Base-by-base conservation (phyloP, 2,329 filamentous ascomycete species). In the Aaosphaeria pasadenensis region DNA sequence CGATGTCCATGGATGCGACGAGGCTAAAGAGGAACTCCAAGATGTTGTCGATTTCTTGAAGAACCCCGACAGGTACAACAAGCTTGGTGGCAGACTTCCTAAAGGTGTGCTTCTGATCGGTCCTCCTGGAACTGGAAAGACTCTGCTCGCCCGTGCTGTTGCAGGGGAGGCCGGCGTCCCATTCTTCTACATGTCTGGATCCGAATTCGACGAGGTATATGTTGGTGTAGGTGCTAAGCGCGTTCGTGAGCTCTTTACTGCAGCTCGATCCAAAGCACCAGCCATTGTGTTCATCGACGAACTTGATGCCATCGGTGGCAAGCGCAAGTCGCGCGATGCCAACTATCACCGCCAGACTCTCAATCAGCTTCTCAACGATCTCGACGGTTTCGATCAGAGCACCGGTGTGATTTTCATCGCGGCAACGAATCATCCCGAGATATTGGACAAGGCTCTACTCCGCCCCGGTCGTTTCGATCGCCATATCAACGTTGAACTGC, bases 181-280 rank as follows among this genome's bases (percentile, higher is more conserved):
- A 1, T 99, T 99, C 80, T 99, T 97, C 80, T 99, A 96, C 80
- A 97, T 99, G 92, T 99, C 94, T 64, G 94, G 94, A 44, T 95
- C 90, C 49, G 94, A 99, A 70, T 99, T 99, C 66, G 94, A 99
- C 64, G 94, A 99, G 72, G 87, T 99, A 45, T 99, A 96, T 64
- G 95, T 99, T 33, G 94, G 94, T 66, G 94, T 99, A 46, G 91
- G 91, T 66, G 91, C 91, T 41, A 96, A 99, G 78, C 88, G 94
- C 64, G 92, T 99, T 43, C 89, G 94, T 50, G 94, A 96, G 53
- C 81, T 96, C n/a, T 95, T 96, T 70, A 75, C 79, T 41, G 84
- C 88, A 47, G 92, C 92, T 55, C 89, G 91, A 58, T 71, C 79
- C 55, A 96, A 97, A 75, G 86, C 91, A 3, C 92, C 92, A 29